Evolutionary conservation across 106 monocot genomes (phyloP).

Genomic region (Alisma plantagoaquatica): DNA sequence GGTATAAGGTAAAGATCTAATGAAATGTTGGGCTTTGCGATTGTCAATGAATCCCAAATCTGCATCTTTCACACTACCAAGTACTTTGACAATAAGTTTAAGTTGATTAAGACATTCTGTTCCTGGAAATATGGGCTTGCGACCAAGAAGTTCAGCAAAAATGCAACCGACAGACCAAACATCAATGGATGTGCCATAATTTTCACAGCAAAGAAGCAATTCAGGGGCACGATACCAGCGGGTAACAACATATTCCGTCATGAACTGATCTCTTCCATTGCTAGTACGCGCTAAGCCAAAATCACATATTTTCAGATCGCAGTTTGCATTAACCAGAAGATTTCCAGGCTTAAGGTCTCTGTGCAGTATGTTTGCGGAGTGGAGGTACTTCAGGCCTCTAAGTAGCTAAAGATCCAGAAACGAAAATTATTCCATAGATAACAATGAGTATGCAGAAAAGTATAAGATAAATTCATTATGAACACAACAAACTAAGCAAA

Average conservation of each 20-base stretch:
- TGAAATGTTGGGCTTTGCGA: conserved; percentile 58
- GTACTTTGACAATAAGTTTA: conserved; percentile 74
- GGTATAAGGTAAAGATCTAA: conserved; percentile 57
- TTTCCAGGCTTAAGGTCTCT: conserved; percentile 85
- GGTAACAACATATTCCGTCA: conserved; percentile 93
- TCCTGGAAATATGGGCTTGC: conserved; percentile 82
- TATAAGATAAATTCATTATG: no score
- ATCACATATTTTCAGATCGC: conserved; percentile 85
- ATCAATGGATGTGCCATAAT: conserved; percentile 85
- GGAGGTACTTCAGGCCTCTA: conserved; percentile 72
- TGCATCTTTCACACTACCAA: conserved; percentile 57
- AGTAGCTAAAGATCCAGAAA: conserved; percentile 38
- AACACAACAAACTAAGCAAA: no score
- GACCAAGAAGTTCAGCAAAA: conserved; percentile 79
- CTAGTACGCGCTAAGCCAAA: conserved; percentile 79
- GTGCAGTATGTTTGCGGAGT: conserved; percentile 87
- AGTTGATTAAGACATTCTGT: conserved; percentile 80
- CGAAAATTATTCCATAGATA: no score
- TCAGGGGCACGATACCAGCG: conserved; percentile 91
- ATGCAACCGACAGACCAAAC: conserved; percentile 95
- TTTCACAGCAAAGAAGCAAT: conserved; percentile 73
- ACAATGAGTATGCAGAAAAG: no score
- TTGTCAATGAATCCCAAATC: conserved; percentile 80
- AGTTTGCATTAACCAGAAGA: conserved; percentile 78
- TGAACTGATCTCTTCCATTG: conserved; percentile 41